Evolutionary conservation across 805 yeast genomes (phyloP).

Genomic region (Debaryomyces tyrocola): DNA sequence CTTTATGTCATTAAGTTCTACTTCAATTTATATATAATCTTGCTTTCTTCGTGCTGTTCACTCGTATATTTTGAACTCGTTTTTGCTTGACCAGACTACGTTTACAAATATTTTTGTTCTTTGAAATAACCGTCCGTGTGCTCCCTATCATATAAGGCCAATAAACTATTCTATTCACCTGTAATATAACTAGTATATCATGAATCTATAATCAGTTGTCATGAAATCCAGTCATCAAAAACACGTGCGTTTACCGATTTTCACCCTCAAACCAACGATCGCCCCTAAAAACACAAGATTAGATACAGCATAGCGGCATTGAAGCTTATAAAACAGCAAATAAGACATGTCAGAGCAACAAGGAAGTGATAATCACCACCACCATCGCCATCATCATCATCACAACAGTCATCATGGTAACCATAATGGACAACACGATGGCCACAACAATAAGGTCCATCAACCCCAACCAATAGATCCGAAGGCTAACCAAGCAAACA

Average conservation of each 20-base stretch:
- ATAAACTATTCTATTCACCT: no score
- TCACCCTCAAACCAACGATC: not conserved
- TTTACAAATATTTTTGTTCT: no score
- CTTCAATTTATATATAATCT: no score
- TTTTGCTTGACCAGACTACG: no score
- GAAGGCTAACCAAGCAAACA: conserved; percentile 32
- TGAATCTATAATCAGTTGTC: no score
- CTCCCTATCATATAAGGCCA: no score
- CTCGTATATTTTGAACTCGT: no score
- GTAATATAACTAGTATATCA: no score
- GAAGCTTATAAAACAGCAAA: not conserved
- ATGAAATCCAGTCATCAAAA: no score
- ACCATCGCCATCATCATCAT: conserved; percentile 21
- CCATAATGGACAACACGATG: conserved; percentile 3
- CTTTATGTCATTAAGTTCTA: no score
- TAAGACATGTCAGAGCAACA: conserved; percentile 9
- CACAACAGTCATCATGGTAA: conserved; percentile 20
- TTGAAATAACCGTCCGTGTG: no score
- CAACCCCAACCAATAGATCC: conserved; percentile 6
- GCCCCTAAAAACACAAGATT: not conserved
- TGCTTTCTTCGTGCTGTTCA: no score
- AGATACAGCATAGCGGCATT: not conserved
- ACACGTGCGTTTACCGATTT: not conserved
- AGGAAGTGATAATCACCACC: conserved; percentile 11
- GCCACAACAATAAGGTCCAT: conserved; percentile 5